Evolutionary conservation across 768 basidiomycete genomes (phyloP).

Genomic region (Termitomyces sp.): DNA sequence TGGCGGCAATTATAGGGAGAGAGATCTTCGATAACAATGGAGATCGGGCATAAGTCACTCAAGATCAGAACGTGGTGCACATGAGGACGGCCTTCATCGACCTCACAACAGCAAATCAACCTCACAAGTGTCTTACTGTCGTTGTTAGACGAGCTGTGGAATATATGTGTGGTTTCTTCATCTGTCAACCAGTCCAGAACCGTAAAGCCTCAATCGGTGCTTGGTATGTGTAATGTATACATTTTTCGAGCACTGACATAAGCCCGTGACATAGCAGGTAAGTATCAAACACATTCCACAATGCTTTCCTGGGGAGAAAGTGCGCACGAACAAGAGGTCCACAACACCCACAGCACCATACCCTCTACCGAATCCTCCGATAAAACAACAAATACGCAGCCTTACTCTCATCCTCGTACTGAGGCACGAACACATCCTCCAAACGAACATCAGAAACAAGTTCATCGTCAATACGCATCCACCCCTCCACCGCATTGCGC

Average conservation of each 20-base stretch:
- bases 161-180: too few species aligned
- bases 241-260: background rate
- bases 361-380: conserved; percentile 43
- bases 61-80: too few species aligned
- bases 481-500: conserved; percentile 64
- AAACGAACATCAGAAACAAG: conserved; percentile 68
- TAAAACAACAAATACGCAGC: conserved; percentile 91
- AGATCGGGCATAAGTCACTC: too few species aligned
- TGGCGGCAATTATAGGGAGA: too few species aligned
- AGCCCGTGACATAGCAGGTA: background rate
- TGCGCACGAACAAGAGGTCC: background rate
- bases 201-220: background rate
- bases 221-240: background rate
- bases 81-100: too few species aligned
- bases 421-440: conserved; percentile 68
- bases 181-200: background rate
- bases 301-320: background rate
- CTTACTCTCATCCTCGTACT: conserved; percentile 48
- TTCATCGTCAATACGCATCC: conserved; percentile 96
- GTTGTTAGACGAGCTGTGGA: too few species aligned
- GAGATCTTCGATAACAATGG: too few species aligned
- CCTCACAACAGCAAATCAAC: too few species aligned
- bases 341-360: too few species aligned
- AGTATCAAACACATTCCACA: background rate
- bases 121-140: too few species aligned